Evolutionary conservation across 345 rosid species (phyloP).

Genomic region (Eucalyptus sp.): DNA sequence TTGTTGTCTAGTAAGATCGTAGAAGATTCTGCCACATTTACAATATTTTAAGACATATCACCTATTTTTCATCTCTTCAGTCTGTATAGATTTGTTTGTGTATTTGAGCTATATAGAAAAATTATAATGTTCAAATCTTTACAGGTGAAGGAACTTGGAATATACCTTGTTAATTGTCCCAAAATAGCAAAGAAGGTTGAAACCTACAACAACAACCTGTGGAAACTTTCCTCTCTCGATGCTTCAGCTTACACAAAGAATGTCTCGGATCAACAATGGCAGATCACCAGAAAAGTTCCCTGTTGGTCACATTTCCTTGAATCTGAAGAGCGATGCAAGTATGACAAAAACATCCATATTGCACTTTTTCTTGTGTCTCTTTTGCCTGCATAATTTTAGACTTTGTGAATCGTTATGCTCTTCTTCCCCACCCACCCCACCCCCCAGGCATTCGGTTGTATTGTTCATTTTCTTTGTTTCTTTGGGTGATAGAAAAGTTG

Average conservation of each 20-base stretch:
- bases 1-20: background rate
- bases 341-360: background rate
- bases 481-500: too few species aligned
- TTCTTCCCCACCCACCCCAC: too few species aligned
- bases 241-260: conserved; percentile 35
- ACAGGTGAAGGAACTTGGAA: conserved; percentile 20
- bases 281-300: conserved; percentile 58
- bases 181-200: conserved; percentile 34
- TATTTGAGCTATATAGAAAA: background rate
- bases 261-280: conserved; percentile 59
- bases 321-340: conserved; percentile 42
- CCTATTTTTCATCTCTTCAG: background rate
- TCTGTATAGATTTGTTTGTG: background rate
- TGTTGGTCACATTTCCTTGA: conserved; percentile 82
- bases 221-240: conserved; percentile 56
- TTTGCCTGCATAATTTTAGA: background rate
- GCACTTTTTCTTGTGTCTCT: background rate
- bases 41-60: background rate
- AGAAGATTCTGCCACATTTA: background rate
- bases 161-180: conserved; percentile 14
- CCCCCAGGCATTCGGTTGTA: too few species aligned
- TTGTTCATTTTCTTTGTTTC: background rate
- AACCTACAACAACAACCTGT: conserved; percentile 48
- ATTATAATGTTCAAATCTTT: background rate
- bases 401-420: background rate